Base-by-base conservation (phyloP, 2,329 filamentous ascomycete species). In the Cordyceps farinosa region DNA sequence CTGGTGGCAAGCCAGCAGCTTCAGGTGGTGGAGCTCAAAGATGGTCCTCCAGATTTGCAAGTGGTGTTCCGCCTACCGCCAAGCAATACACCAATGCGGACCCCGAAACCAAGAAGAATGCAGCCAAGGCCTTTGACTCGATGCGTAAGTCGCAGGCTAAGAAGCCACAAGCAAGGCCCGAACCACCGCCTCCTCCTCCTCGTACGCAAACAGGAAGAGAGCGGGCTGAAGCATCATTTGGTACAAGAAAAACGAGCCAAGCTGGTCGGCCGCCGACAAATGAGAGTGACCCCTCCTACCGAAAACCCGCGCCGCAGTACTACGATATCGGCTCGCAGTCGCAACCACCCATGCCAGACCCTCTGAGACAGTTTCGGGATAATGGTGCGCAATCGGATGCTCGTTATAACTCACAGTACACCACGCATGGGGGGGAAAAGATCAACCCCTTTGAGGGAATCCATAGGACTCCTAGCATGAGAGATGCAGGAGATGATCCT, bases 391-490 rank as follows among this genome's bases (percentile, higher is more conserved):
- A 75, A 50, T 63, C 75, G 48, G 82, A 86, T 64, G 71, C 73
- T n/a, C 79, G 84, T n/a, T 78, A 84, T 61, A 84, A 83, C 67
- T 84, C 82, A 6, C 84, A 85, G 0, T 88, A 87, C 69, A 77
- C 79, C 48, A 80, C 77, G 1, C 78, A 82, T 38, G 79, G 82
- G 13, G 84, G 85, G 40, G 86, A 88, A 70, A 87, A 82, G 73
- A 82, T 83, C 5, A 81, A 85, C 52, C 80, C 83, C 0, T 86
- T 84, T 64, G 83, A 85, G 51, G 80, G 78, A 2, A 73, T 71
- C 10, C 63, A 75, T 54, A 76, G 81, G n/a, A 75, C 80, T 5
- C 78, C 76, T 65, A 84, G 80, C 70, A 77, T 77, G 22, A 77
- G 79, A 40, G 75, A 78, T 38, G 67, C 72, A 8, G 61, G 22